phyloP scores from a whole-genome alignment of 2,329 filamentous ascomycete genomes.

The Sphaerulina populicola region DNA sequence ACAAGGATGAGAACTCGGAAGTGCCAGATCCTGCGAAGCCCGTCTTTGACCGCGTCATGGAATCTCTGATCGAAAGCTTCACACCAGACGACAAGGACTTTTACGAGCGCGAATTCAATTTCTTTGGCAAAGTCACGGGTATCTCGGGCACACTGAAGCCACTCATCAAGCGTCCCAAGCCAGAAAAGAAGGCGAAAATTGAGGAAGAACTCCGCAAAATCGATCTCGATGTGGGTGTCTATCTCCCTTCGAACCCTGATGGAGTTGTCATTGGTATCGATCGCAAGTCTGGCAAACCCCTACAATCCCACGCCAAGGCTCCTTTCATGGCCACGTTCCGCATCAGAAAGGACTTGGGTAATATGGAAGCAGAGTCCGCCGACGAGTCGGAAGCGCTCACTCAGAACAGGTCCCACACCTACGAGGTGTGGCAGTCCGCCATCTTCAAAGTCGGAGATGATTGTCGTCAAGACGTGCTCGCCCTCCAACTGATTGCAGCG shows the following conservation, averaged over 20 bases:
- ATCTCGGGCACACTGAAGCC: constrained; percentile 95
- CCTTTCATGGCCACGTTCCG: constrained; percentile 99
- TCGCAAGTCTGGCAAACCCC: constrained; percentile 90
- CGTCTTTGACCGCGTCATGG: constrained; percentile 82
- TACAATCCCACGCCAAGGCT: constrained; percentile 96
- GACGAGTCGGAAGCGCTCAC: background rate
- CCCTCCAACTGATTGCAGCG: constrained; percentile 93
- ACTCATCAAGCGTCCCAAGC: constrained; percentile 81
- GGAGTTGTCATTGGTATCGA: constrained; percentile 97
- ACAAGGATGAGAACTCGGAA: constrained; percentile 88
- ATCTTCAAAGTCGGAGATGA: constrained; percentile 99
- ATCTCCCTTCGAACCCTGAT: constrained; percentile 93
- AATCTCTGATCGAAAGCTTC: constrained; percentile 74
- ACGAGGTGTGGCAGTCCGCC: constrained; percentile 97
- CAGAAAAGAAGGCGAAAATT: constrained; percentile 98
- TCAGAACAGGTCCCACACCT: constrained; percentile 40
- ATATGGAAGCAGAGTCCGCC: constrained; percentile 36
- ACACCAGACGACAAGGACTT: constrained; percentile 70
- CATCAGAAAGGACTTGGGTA: constrained; percentile 70
- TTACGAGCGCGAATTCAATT: constrained; percentile 91
- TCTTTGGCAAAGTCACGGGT: constrained; percentile 92
- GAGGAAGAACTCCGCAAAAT: constrained; percentile 97
- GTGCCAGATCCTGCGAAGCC: constrained; percentile 91
- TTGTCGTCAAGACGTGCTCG: constrained; percentile 92
- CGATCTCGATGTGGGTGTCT: constrained; percentile 92